Percentiles rank a stretch among this genome's conserved stretches.
phyloP scores from a whole-genome alignment of 2,329 filamentous ascomycete species.

The Ophiosphaerella narmari region DNA sequence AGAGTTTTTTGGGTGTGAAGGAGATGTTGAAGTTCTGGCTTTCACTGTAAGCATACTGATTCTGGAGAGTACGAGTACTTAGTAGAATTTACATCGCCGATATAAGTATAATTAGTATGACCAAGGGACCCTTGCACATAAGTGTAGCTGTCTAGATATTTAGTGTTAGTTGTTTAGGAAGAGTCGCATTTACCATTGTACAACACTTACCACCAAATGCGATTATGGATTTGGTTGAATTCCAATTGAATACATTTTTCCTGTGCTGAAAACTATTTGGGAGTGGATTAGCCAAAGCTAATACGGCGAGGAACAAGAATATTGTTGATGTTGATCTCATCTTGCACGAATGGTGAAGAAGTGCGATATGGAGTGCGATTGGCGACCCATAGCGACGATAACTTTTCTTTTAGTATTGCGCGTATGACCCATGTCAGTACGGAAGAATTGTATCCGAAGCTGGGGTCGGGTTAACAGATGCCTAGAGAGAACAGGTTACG shows the following conservation, averaged over 20 bases:
- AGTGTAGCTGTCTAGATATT: constrained; percentile 52
- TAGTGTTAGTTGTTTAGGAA: neutral
- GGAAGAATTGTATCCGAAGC: neutral
- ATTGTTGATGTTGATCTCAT: neutral
- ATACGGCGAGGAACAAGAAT: constrained; percentile 2
- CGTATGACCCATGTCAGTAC: no score
- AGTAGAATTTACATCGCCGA: constrained; percentile 50
- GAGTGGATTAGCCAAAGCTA: constrained; percentile 1
- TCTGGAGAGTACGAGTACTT: no score
- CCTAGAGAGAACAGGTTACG: neutral
- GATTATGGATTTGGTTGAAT: constrained; percentile 33
- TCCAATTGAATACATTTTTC: constrained; percentile 20
- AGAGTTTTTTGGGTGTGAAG: constrained; percentile 51
- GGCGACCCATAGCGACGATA: no score
- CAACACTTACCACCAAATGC: constrained; percentile 47
- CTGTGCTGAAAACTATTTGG: neutral
- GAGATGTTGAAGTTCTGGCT: constrained; percentile 45
- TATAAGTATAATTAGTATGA: constrained; percentile 58
- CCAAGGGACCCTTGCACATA: constrained; percentile 61
- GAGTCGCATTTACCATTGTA: neutral
- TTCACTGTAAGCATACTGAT: neutral
- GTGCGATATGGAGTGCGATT: no score
- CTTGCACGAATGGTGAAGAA: no score
- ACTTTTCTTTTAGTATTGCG: no score
- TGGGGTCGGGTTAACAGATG: constrained; percentile 3